Evolutionary conservation across 176 grass and related monocot species (phyloP).

Genomic region (Musa beccarii): DNA sequence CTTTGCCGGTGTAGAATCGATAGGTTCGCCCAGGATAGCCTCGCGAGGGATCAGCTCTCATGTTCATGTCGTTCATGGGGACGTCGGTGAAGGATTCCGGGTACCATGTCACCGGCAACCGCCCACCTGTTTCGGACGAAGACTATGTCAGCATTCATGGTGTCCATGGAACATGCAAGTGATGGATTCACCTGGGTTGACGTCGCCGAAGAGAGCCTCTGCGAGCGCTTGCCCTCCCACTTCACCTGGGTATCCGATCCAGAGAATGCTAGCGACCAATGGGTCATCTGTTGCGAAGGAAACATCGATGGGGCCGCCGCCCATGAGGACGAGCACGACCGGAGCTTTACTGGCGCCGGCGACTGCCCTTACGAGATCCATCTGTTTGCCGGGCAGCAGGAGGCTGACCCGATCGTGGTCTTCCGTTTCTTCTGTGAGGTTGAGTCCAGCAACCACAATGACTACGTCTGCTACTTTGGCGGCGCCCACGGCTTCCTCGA

Average conservation of each 20-base stretch:
- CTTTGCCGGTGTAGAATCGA: constrained; percentile 70
- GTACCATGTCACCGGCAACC: constrained; percentile 72
- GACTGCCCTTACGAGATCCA: constrained; percentile 43
- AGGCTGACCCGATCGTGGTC: constrained; percentile 73
- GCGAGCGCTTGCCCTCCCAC: constrained; percentile 72
- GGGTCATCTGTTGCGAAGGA: constrained; percentile 56
- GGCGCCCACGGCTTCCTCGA: constrained; percentile 43
- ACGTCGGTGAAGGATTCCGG: constrained; percentile 68
- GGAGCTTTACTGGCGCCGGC: constrained; percentile 47
- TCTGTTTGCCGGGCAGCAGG: constrained; percentile 83
- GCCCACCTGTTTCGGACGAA: constrained; percentile 39
- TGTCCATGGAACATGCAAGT: constrained; percentile 3
- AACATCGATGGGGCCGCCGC: constrained; percentile 82
- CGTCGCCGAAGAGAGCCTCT: constrained; percentile 67
- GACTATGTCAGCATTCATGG: neutral
- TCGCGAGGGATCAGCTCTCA: constrained; percentile 54
- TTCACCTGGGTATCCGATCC: constrained; percentile 90
- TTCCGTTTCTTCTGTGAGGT: constrained; percentile 72
- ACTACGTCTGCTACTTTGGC: constrained; percentile 51
- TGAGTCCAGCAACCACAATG: constrained; percentile 69
- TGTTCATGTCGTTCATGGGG: constrained; percentile 85
- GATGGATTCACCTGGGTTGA: constrained; percentile 68
- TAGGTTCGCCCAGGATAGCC: constrained; percentile 80
- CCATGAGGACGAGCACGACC: constrained; percentile 57
- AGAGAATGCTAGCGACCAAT: constrained; percentile 60